These are phyloP conservation scores for Naganishia friedmannii DNA, from an alignment of 768 basidiomycete species.

Conservation along the genomic window DNA sequence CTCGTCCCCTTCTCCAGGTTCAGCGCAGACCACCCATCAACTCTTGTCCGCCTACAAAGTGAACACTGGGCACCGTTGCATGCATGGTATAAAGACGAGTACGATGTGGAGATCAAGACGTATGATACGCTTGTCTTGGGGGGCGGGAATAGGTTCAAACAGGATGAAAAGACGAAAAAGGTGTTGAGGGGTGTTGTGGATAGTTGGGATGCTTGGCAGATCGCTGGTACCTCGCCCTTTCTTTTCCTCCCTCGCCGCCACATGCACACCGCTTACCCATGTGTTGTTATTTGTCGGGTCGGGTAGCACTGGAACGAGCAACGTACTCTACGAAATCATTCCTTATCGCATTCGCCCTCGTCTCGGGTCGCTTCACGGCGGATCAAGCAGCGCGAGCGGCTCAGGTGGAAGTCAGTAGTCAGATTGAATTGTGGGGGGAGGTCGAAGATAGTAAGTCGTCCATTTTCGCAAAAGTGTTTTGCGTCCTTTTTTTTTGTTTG, in stretches of 20 bases:
- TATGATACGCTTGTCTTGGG: conserved; percentile 57
- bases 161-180: conserved; percentile 66
- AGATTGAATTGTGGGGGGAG: conserved; percentile 98
- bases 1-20: conserved; percentile 59
- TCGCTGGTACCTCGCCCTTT: conserved; percentile 76
- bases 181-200: conserved; percentile 63
- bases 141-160: conserved; percentile 68
- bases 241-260: neutral
- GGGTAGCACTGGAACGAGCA: conserved; percentile 80
- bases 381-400: conserved; percentile 81
- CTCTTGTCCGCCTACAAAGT: conserved; percentile 72
- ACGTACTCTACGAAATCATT: conserved; percentile 88
- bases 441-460: conserved; percentile 87
- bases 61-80: conserved; percentile 85
- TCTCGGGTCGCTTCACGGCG: conserved; percentile 69
- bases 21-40: conserved; percentile 71
- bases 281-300: neutral
- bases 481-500: neutral
- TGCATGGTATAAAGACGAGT: conserved; percentile 69
- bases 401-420: conserved; percentile 89
- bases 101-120: conserved; percentile 61
- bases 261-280: neutral
- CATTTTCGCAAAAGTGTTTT: neutral
- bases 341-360: conserved; percentile 78
- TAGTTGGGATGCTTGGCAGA: conserved; percentile 73